Evolutionary conservation across 306 rosid genomes (phyloP).

Genomic region (Lablab purpureus): DNA sequence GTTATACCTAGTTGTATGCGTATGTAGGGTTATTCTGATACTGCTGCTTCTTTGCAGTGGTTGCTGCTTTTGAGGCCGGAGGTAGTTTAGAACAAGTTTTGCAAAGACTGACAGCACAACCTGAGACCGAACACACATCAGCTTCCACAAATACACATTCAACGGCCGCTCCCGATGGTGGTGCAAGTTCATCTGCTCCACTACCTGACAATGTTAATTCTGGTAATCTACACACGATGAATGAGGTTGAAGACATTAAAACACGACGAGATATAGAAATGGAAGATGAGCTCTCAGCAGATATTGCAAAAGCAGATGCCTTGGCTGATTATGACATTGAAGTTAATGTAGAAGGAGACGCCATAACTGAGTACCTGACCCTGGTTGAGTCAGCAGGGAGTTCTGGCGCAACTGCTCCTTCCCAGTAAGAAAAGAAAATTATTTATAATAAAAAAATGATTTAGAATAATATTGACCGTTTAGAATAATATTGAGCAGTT

Average conservation of each 20-base stretch:
- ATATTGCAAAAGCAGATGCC: constrained; percentile 50
- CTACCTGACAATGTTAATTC: constrained; percentile 33
- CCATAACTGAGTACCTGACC: constrained; percentile 79
- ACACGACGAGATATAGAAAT: constrained; percentile 53
- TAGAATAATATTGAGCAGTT: constrained; percentile 4
- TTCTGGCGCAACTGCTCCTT: constrained; percentile 22
- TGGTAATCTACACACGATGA: constrained; percentile 7
- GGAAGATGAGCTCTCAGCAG: constrained; percentile 62
- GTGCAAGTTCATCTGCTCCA: constrained; percentile 53
- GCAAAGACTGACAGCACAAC: constrained; percentile 53
- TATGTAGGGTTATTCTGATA: constrained; percentile 21
- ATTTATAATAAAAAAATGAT: too few relatives aligned
- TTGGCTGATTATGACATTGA: constrained; percentile 59
- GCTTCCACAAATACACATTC: constrained; percentile 40
- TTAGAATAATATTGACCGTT: background rate
- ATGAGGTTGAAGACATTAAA: constrained; percentile 39
- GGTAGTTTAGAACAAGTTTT: constrained; percentile 61
- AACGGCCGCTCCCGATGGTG: constrained; percentile 35
- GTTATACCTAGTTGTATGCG: constrained; percentile 10
- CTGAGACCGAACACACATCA: constrained; percentile 34
- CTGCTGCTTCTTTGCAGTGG: constrained; percentile 60
- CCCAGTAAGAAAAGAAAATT: constrained; percentile 30
- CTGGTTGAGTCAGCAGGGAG: constrained; percentile 58
- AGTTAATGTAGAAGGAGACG: constrained; percentile 59
- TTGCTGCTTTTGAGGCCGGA: constrained; percentile 64